A percentile compares a stretch with the other conserved stretches of the same genome.
Conservation (phyloP, 352 stramenopile genomes). For the Blastocystis sp. region DNA sequence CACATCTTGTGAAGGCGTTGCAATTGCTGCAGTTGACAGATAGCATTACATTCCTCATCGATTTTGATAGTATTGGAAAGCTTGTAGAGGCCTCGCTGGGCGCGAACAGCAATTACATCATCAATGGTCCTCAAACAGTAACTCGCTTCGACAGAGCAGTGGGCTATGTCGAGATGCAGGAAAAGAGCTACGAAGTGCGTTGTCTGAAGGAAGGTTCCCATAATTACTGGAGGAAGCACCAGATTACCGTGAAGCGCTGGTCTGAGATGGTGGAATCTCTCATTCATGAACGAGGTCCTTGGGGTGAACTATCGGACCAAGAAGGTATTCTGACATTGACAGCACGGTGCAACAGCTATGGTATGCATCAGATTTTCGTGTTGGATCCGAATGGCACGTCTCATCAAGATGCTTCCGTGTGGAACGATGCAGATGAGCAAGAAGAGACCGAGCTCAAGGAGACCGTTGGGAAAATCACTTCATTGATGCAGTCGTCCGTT, state of each 20-base stretch:
- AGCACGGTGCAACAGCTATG: neutral
- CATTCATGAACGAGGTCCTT: constrained; percentile 12
- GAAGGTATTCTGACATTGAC: constrained; percentile 50
- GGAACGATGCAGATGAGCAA: constrained; percentile 9
- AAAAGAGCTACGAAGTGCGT: neutral
- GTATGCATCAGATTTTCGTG: constrained; percentile 32
- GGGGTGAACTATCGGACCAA: neutral
- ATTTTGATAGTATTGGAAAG: neutral
- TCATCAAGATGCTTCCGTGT: constrained; percentile 29
- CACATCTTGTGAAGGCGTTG: constrained; percentile 11
- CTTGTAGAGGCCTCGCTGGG: neutral
- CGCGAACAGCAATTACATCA: neutral
- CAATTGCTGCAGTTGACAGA: neutral
- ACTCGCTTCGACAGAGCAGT: neutral
- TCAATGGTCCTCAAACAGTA: neutral
- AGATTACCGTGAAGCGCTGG: constrained; percentile 35
- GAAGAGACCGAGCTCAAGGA: neutral
- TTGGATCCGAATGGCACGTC: constrained; percentile 37
- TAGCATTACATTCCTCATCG: neutral
- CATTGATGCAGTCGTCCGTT: constrained; percentile 20
- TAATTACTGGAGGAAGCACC: constrained; percentile 43
- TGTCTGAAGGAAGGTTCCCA: constrained; percentile 2
- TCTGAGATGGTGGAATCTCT: constrained; percentile 23
- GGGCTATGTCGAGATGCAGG: neutral
- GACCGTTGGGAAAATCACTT: neutral